phyloP scores from a whole-genome alignment of 2,329 filamentous ascomycete species.

The Aspergillus brunneoviolaceus region DNA sequence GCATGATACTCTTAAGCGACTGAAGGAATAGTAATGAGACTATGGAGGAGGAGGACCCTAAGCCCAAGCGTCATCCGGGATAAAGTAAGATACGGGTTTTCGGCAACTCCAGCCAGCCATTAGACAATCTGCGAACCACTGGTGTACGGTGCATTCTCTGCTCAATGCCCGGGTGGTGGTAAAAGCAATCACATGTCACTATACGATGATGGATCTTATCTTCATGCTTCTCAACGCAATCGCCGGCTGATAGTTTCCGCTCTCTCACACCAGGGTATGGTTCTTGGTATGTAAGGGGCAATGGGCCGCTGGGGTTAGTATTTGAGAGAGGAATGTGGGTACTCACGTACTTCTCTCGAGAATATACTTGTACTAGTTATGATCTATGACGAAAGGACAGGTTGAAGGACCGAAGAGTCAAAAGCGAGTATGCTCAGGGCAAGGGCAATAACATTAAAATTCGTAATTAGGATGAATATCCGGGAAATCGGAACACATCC shows the following conservation, averaged over 20 bases:
- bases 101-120: constrained; percentile 12
- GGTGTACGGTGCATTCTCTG: not conserved
- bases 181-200: not conserved
- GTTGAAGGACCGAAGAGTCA: not conserved
- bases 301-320: not conserved
- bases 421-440: not conserved
- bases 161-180: not conserved
- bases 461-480: constrained; percentile 3
- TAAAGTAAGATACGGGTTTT: constrained; percentile 17
- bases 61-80: constrained; percentile 4
- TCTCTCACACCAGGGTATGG: not conserved
- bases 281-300: not conserved
- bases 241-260: not conserved
- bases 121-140: not conserved
- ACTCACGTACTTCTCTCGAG: too few relatives aligned
- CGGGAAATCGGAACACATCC: constrained; percentile 21
- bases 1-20: not conserved
- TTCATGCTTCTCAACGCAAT: not conserved
- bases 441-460: not conserved
- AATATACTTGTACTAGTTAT: too few relatives aligned
- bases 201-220: not conserved
- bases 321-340: not conserved
- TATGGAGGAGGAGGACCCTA: not conserved
- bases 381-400: too few relatives aligned
- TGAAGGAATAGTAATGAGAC: not conserved